These are phyloP conservation scores for Parastagonospora nodorum DNA, from an alignment of 2,329 filamentous ascomycete species.

Conservation along the genomic window DNA sequence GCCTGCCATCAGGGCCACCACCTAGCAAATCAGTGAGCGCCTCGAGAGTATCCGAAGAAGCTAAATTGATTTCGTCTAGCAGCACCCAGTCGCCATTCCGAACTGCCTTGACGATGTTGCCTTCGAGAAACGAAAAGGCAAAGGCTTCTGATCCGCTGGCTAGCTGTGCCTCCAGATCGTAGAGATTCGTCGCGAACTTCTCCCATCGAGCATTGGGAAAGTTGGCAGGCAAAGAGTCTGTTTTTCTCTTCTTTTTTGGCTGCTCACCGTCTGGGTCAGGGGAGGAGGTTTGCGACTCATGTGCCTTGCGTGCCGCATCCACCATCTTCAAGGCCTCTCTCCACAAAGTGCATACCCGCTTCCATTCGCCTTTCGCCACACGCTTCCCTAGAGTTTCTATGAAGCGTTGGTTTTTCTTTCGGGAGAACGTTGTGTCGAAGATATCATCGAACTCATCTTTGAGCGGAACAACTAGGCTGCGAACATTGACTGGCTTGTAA, in stretches of 20 bases:
- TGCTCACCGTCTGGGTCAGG: slow-evolving; percentile 60
- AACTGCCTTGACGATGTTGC: slow-evolving; percentile 94
- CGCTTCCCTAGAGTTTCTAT: slow-evolving; percentile 79
- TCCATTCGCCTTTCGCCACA: slow-evolving; percentile 83
- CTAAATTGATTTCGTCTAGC: slow-evolving; percentile 95
- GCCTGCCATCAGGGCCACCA: slow-evolving; percentile 70
- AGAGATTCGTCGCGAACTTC: slow-evolving; percentile 73
- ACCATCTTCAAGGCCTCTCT: slow-evolving; percentile 89
- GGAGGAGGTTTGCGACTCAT: slow-evolving; percentile 48
- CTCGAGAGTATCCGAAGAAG: slow-evolving; percentile 91
- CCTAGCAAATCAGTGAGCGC: slow-evolving; percentile 87
- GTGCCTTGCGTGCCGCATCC: slow-evolving; percentile 52
- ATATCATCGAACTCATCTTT: slow-evolving; percentile 93
- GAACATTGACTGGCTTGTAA: slow-evolving; percentile 92
- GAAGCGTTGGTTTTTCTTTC: slow-evolving; percentile 81
- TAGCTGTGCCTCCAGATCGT: slow-evolving; percentile 80
- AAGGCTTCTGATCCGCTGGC: slow-evolving; percentile 74
- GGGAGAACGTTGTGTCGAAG: slow-evolving; percentile 85
- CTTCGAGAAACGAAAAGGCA: slow-evolving; percentile 94
- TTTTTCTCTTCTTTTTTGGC: slow-evolving; percentile 72
- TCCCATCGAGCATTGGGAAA: slow-evolving; percentile 77
- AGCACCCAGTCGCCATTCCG: slow-evolving; percentile 97
- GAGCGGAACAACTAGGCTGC: slow-evolving; percentile 83
- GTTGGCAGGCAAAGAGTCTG: slow-evolving; percentile 57
- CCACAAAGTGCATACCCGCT: slow-evolving; percentile 83